phyloP scores from a whole-genome alignment of 768 basidiomycete species.

The Lactifluus pinguis region DNA sequence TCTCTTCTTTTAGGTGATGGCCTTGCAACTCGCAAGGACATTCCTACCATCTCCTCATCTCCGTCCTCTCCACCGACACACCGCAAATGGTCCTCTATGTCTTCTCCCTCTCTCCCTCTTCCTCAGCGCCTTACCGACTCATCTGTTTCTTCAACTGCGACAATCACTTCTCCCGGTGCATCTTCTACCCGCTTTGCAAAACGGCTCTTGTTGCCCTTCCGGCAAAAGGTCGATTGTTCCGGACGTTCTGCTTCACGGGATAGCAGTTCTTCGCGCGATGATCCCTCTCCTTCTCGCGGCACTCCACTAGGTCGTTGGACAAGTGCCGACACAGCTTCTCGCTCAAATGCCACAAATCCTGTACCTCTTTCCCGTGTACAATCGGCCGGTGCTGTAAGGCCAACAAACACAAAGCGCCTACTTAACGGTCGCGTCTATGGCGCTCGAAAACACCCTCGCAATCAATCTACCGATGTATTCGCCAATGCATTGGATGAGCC shows the following conservation, averaged over 20 bases:
- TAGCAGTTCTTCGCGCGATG: constrained; percentile 45
- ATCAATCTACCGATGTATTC: constrained; percentile 33
- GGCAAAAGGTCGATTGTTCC: constrained; percentile 30
- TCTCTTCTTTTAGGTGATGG: constrained; percentile 17
- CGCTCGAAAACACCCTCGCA: constrained; percentile 14
- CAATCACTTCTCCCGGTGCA: constrained; percentile 6
- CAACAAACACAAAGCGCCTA: constrained; percentile 36
- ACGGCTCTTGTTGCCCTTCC: constrained; percentile 17
- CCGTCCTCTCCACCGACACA: neutral
- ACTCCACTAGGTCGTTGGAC: constrained; percentile 10
- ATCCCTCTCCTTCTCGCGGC: constrained; percentile 1
- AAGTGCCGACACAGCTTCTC: neutral
- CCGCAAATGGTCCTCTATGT: neutral
- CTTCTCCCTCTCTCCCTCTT: constrained; percentile 1
- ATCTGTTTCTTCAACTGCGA: constrained; percentile 10
- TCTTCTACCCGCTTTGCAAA: constrained; percentile 8
- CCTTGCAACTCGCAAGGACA: neutral
- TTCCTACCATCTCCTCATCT: neutral
- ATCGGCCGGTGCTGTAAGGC: neutral
- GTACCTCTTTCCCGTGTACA: neutral
- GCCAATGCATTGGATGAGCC: constrained; percentile 48
- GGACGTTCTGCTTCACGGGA: constrained; percentile 48
- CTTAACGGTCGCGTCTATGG: constrained; percentile 82
- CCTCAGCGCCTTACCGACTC: neutral
- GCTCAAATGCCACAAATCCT: neutral